phyloP scores from a whole-genome alignment of 495 filamentous ascomycete species.

The Neohortaea acidophila region DNA sequence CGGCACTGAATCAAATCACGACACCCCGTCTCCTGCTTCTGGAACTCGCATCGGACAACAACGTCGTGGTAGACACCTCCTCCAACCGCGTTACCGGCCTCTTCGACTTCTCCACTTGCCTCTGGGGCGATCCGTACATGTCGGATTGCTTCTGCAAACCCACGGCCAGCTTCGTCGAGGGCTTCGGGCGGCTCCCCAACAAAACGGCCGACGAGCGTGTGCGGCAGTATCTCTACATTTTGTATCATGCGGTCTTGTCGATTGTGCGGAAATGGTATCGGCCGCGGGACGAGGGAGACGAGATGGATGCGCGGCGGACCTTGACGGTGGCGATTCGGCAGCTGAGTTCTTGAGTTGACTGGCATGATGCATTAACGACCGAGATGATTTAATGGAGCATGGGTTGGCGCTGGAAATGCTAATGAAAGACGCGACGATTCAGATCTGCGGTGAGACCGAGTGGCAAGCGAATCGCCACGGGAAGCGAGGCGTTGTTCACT shows the following conservation, averaged over 20 bases:
- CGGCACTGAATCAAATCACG: slow-evolving; percentile 40
- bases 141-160: slow-evolving; percentile 34
- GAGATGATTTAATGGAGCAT: no score
- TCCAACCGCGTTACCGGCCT: slow-evolving; percentile 29
- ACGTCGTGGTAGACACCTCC: slow-evolving; percentile 41
- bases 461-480: no score
- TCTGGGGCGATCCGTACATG: slow-evolving; percentile 47
- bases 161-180: slow-evolving; percentile 32
- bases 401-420: no score
- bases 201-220: slow-evolving; percentile 15
- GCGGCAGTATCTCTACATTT: slow-evolving; percentile 25
- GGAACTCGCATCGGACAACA: slow-evolving; percentile 38
- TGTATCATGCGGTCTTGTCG: slow-evolving; percentile 24
- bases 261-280: slow-evolving; percentile 24
- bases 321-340: slow-evolving; percentile 25
- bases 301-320: slow-evolving; percentile 24
- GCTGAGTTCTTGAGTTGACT: slow-evolving; percentile 9
- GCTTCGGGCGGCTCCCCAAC: slow-evolving; percentile 26
- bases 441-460: no score
- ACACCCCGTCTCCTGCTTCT: slow-evolving; percentile 43
- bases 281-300: slow-evolving; percentile 20
- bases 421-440: no score
- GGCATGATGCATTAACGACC: not conserved
- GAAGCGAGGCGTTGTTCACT: no score
- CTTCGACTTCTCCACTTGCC: slow-evolving; percentile 35